Evolutionary conservation across 192 early-diverging fungal species (phyloP).

Genomic region (Backusella circina): DNA sequence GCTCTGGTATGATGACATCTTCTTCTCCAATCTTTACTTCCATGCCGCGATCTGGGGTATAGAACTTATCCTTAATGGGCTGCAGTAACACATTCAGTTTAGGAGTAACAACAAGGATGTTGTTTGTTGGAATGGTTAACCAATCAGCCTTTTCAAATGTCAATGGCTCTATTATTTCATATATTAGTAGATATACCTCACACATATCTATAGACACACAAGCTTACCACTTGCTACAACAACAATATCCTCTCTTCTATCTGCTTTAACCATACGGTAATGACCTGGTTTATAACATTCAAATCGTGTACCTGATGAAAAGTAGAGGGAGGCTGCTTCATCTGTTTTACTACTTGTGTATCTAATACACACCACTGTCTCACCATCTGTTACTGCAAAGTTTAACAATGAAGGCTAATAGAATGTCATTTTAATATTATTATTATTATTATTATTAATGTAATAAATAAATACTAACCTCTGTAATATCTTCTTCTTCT

Average conservation of each 20-base stretch:
- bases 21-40: conserved; percentile 17
- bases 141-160: conserved; percentile 81
- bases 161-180: conserved; percentile 53
- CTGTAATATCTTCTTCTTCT: conserved; percentile 56
- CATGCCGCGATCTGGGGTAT: conserved; percentile 40
- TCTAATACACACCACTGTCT: conserved; percentile 69
- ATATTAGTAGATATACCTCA: background rate
- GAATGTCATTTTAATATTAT: background rate
- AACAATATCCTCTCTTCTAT: conserved; percentile 77
- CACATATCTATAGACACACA: background rate
- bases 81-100: conserved; percentile 71
- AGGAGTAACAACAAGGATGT: conserved; percentile 69
- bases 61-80: conserved; percentile 69
- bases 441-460: background rate
- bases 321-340: conserved; percentile 75
- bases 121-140: conserved; percentile 76
- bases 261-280: conserved; percentile 69
- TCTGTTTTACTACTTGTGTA: conserved; percentile 66
- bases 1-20: conserved; percentile 24
- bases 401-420: conserved; percentile 66
- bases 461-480: conserved; percentile 11
- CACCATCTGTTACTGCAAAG: conserved; percentile 82
- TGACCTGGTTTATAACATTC: conserved; percentile 59
- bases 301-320: conserved; percentile 76
- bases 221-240: conserved; percentile 59